Base-by-base conservation (phyloP, 768 basidiomycete species). In the Termitomyces sp. region DNA sequence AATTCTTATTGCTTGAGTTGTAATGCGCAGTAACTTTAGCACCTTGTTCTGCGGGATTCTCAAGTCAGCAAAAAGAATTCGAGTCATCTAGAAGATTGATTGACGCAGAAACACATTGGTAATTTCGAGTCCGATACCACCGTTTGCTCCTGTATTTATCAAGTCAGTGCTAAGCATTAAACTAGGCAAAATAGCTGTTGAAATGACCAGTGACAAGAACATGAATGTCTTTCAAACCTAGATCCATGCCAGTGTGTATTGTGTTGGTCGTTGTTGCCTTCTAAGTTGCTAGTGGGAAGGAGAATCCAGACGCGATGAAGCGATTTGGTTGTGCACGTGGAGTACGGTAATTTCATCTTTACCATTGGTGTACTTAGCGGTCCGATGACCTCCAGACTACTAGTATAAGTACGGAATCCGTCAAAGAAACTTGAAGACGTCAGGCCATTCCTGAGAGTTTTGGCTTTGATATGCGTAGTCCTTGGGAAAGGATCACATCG, bases 21-120 rank as follows among this genome's bases (percentile, higher is more conserved):
- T 85, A 91, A 65, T 90, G 86, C 0, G 87, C 87, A 0, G 86
- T 84, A 10, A 91, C 87, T 51, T 77, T 79, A 0, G 89, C 86
- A 9, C 86, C 87, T 61, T 86, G 85, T 42, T 84, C 89, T 90
- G 65, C 27, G 45, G 61, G 31, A 42, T 37, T 6, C 12, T 12
- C 11, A n/a, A 57, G 29, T 38, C 14, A 46, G 25, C 21, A 21
- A 41, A 38, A 23, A 25, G 37, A n/a, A 41, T 42, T 34, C 16
- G 50, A 32, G 32, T 32, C 8, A 32, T 25, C 32, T 41, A 16
- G 27, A 42, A 37, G 27, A 52, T 42, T 19, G 41, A 71, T 75
- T 65, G 57, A 84, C 87, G 75, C 32, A 85, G 75, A 65, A 84
- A 90, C 0, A 80, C 65, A 12, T 74, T 74, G 16, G 77, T 75